These are phyloP conservation scores for Nemania sp. DNA, from an alignment of 2,329 filamentous ascomycete genomes.

Conservation along the genomic window DNA sequence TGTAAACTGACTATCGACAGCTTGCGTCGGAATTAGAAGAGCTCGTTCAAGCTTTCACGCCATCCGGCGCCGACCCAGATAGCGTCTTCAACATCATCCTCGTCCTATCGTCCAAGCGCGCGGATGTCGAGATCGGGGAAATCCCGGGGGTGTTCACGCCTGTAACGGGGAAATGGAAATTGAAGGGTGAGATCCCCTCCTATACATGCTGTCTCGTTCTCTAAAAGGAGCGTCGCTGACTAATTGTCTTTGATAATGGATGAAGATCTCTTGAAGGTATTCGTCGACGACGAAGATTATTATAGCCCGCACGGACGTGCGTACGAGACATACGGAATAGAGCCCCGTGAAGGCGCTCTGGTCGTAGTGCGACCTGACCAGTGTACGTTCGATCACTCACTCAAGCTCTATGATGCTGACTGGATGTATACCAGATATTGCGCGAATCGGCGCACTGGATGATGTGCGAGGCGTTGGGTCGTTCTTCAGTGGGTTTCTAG, in stretches of 20 bases:
- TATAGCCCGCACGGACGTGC: constrained; percentile 60
- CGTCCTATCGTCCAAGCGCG: constrained; percentile 54
- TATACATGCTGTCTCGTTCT: not conserved
- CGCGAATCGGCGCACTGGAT: constrained; percentile 32
- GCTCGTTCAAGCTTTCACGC: constrained; percentile 48
- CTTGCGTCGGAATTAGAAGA: constrained; percentile 30
- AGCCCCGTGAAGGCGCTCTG: constrained; percentile 49
- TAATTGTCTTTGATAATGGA: not conserved
- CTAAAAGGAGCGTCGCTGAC: not conserved
- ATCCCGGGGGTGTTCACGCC: constrained; percentile 63
- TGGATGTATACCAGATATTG: constrained; percentile 32
- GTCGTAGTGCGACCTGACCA: constrained; percentile 65
- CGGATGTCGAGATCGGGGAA: constrained; percentile 53
- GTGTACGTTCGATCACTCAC: constrained; percentile 47
- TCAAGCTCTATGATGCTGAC: constrained; percentile 1
- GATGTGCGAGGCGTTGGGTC: constrained; percentile 22
- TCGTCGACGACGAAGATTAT: constrained; percentile 59
- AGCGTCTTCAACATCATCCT: constrained; percentile 62
- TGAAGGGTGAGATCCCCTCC: constrained; percentile 54
- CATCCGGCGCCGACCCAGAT: constrained; percentile 50
- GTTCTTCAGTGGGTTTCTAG: constrained; percentile 36
- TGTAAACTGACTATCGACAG: constrained; percentile 22
- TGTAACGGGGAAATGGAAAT: constrained; percentile 57
- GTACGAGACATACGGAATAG: constrained; percentile 60
- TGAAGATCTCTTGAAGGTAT: constrained; percentile 62